Conservation (phyloP, 371 early-diverging fungal species). For the Apophysomyces elegans region DNA sequence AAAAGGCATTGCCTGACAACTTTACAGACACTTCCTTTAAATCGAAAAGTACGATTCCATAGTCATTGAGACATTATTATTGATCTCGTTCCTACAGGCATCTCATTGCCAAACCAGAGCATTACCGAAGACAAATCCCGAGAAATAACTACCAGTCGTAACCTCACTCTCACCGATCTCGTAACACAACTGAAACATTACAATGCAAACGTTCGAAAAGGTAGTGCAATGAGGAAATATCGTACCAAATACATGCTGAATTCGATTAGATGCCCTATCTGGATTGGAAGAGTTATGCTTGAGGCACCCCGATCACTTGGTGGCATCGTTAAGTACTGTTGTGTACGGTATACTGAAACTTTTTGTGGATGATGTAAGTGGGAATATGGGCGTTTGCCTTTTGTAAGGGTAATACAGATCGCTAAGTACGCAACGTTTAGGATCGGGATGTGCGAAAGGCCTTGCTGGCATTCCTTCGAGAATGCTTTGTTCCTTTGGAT, state of each 20-base stretch:
- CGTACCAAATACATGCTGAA: background rate
- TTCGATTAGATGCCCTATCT: slow-evolving; percentile 62
- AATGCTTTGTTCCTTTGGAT: slow-evolving; percentile 35
- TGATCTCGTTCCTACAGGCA: slow-evolving; percentile 51
- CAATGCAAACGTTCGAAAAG: slow-evolving; percentile 75
- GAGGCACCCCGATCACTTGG: slow-evolving; percentile 59
- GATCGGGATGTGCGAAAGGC: slow-evolving; percentile 58
- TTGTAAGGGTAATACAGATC: too few relatives aligned
- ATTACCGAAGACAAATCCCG: slow-evolving; percentile 76
- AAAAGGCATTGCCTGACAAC: slow-evolving; percentile 77
- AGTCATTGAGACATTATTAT: background rate
- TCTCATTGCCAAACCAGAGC: slow-evolving; percentile 77
- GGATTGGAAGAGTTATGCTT: slow-evolving; percentile 72
- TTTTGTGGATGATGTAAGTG: slow-evolving; percentile 67
- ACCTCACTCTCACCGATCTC: slow-evolving; percentile 74
- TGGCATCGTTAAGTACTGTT: slow-evolving; percentile 66
- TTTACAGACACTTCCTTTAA: slow-evolving; percentile 87
- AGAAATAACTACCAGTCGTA: slow-evolving; percentile 71
- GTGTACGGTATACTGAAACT: slow-evolving; percentile 64
- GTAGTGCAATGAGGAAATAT: slow-evolving; percentile 26
- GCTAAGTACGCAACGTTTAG: slow-evolving; percentile 14
- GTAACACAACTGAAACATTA: slow-evolving; percentile 79
- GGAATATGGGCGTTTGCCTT: too few relatives aligned
- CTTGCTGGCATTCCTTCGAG: slow-evolving; percentile 34
- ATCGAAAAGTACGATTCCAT: slow-evolving; percentile 63